Base-by-base conservation (phyloP, 208 protist species). In the Acanthamoeba comandoni region DNA sequence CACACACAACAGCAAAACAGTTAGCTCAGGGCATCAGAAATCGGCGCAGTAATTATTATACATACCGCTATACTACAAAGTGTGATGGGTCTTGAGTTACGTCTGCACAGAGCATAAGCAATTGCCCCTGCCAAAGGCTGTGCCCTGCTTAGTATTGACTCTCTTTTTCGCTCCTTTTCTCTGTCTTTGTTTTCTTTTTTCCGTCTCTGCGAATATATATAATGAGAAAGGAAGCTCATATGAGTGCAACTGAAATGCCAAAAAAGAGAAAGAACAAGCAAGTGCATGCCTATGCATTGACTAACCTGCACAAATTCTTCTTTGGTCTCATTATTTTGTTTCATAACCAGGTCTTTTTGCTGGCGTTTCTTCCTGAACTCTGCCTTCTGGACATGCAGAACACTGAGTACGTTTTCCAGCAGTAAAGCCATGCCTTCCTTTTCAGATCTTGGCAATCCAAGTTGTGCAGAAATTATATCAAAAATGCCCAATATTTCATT, bases 101-200 rank as follows among this genome's bases (percentile, higher is more conserved):
- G 24, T 2, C 71, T 15, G 39, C 71, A 80, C 31, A 80, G 49
- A 2, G 39, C 39, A 31, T 80, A 80, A 52, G 57, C 57, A 24
- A 80, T 80, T 15, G 71, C 71, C 9, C 71, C 71, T 15, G 71
- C 71, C 12, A 80, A 52, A n/a, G 71, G 71, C 71, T 52, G 2
- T 9, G 35, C 39, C 2, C 39, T n/a, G 4, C 71, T 80, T 19
- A 57, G 39, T 19, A 80, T 52, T 24, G 71, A 80, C 24, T 22
- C 57, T 22, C 31, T 22, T 17, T 29, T n/a, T 52, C 13, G 29
- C 13, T 80, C 71, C 24, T 55, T 52, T 8, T 51, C 71, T 8
- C 71, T 52, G 17, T 8, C 12, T 24, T 52, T 80, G 24, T 80
- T 57, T 52, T 80, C 71, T 17, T 8, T 52, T 55, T 80, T 43